Evolutionary conservation across 805 yeast genomes (phyloP).

Genomic region (Saccharomycopsis selenospora): DNA sequence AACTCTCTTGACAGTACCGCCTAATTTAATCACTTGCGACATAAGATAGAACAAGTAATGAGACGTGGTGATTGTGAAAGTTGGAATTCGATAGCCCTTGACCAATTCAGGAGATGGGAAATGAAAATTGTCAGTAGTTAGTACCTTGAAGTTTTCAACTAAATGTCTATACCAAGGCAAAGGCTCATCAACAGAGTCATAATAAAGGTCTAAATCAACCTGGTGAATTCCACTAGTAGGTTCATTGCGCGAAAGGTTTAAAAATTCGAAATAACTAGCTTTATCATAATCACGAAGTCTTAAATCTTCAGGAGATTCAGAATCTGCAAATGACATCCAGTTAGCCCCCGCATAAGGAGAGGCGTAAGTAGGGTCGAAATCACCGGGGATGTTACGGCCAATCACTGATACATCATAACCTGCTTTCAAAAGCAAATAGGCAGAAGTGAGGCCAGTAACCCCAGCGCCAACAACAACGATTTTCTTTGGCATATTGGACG

Average conservation of each 20-base stretch:
- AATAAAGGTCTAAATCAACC: constrained; percentile 22
- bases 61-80: constrained; percentile 54
- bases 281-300: constrained; percentile 38
- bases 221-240: constrained; percentile 44
- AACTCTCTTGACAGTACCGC: constrained; percentile 41
- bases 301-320: constrained; percentile 22
- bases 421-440: constrained; percentile 34
- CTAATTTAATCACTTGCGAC: constrained; percentile 37
- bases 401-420: constrained; percentile 38
- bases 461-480: constrained; percentile 34
- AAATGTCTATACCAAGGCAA: constrained; percentile 45
- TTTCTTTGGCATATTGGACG: too few species aligned
- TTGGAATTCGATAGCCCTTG: constrained; percentile 42
- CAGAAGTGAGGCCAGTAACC: constrained; percentile 50
- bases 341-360: constrained; percentile 72
- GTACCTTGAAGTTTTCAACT: constrained; percentile 37
- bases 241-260: constrained; percentile 37
- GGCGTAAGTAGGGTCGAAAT: constrained; percentile 44
- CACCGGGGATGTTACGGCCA: constrained; percentile 49
- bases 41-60: constrained; percentile 48
- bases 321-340: constrained; percentile 58
- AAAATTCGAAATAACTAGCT: constrained; percentile 41
- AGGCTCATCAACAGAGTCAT: constrained; percentile 22
- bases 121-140: constrained; percentile 20
- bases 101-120: constrained; percentile 26